Evolutionary conservation across 257 asterid species (phyloP).

Genomic region (Solanum peruvianum): DNA sequence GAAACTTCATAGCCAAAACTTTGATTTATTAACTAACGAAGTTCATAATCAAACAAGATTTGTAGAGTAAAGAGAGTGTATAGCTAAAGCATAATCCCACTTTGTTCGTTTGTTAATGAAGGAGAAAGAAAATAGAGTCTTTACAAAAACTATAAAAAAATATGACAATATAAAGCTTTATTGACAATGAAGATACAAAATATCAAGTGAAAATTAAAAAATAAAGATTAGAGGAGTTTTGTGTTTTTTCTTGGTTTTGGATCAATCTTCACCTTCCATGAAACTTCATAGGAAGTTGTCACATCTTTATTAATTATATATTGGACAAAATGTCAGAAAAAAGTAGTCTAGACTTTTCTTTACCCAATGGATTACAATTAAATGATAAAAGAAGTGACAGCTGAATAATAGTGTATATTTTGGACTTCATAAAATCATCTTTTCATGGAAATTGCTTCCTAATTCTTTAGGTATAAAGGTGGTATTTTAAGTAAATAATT

Average conservation of each 20-base stretch:
- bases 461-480: background rate
- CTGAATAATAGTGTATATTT: background rate
- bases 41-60: background rate
- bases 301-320: background rate
- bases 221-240: background rate
- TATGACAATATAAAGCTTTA: background rate
- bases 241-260: background rate
- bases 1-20: background rate
- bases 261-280: background rate
- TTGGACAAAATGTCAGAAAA: background rate
- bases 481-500: background rate
- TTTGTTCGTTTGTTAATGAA: background rate
- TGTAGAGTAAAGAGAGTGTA: background rate
- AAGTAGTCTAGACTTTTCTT: background rate
- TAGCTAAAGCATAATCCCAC: background rate
- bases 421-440: background rate
- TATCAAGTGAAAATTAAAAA: background rate
- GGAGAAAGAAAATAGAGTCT: background rate
- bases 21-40: background rate
- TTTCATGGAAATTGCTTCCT: background rate
- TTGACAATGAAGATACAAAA: too few species aligned
- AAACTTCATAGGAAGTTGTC: background rate
- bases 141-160: background rate
- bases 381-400: background rate
- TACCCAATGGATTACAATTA: background rate